These are phyloP conservation scores for Silene vulgaris DNA, from an alignment of 179 eudicot genomes.

Conservation along the genomic window DNA sequence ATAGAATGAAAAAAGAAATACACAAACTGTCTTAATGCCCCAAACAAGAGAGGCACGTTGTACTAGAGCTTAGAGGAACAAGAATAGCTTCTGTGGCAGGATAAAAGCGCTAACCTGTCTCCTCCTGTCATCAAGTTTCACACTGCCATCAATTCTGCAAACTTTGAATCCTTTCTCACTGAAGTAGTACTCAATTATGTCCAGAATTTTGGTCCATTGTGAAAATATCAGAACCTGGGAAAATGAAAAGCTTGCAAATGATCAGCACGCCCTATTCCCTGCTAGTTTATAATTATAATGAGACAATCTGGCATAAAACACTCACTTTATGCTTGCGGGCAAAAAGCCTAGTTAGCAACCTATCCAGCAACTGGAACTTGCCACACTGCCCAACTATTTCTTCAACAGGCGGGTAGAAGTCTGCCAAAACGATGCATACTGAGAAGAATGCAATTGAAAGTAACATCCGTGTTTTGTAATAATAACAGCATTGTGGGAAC, in stretches of 20 bases:
- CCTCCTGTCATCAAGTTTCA: slow-evolving; percentile 77
- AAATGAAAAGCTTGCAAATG: not conserved
- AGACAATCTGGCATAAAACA: not conserved
- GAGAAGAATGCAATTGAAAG: not conserved
- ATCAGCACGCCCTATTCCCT: not conserved
- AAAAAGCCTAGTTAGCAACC: slow-evolving; percentile 57
- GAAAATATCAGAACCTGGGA: slow-evolving; percentile 85
- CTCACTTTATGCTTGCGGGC: slow-evolving; percentile 78
- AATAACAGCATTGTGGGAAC: slow-evolving; percentile 22
- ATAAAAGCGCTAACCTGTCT: slow-evolving; percentile 49
- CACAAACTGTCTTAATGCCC: not conserved
- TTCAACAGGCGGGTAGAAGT: slow-evolving; percentile 73
- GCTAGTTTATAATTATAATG: too few relatives aligned
- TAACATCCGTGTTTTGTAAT: not conserved
- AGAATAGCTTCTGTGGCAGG: not conserved
- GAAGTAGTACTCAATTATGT: slow-evolving; percentile 88
- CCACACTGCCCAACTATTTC: slow-evolving; percentile 90
- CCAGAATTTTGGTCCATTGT: slow-evolving; percentile 87
- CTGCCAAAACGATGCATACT: slow-evolving; percentile 35
- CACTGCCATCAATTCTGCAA: slow-evolving; percentile 91
- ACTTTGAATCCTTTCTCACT: slow-evolving; percentile 71
- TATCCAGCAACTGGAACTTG: slow-evolving; percentile 78
- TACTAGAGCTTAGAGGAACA: not conserved
- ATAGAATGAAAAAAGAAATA: not conserved
- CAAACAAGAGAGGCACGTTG: not conserved